Evolutionary conservation across 2,329 filamentous ascomycete genomes (phyloP).

Genomic region (Macrophomina pseudophaseolina): DNA sequence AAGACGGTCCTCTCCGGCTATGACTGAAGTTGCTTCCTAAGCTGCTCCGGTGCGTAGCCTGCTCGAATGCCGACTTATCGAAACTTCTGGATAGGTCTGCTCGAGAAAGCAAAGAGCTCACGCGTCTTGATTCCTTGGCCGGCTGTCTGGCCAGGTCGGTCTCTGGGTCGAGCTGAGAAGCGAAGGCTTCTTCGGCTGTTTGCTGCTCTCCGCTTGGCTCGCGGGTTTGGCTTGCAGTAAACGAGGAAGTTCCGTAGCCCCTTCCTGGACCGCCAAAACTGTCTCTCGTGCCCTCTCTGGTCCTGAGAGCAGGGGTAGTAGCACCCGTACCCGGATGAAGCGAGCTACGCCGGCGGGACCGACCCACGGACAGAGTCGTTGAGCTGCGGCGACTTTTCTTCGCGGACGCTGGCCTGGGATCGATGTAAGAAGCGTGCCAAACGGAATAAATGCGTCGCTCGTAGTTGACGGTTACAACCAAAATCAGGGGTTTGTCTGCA

Average conservation of each 20-base stretch:
- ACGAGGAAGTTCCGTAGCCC: slow-evolving; percentile 48
- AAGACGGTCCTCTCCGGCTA: slow-evolving; percentile 72
- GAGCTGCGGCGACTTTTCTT: slow-evolving; percentile 43
- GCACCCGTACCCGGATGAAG: slow-evolving; percentile 66
- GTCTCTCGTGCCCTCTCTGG: slow-evolving; percentile 72
- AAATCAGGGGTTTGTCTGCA: slow-evolving; percentile 58
- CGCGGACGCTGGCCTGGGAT: slow-evolving; percentile 61
- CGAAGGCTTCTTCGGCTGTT: slow-evolving; percentile 54
- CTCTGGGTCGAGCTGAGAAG: slow-evolving; percentile 56
- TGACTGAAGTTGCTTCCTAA: slow-evolving; percentile 55
- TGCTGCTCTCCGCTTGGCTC: slow-evolving; percentile 41
- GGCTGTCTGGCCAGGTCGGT: slow-evolving; percentile 57
- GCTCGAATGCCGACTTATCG: slow-evolving; percentile 79
- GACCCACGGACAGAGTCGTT: slow-evolving; percentile 38
- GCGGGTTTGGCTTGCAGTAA: slow-evolving; percentile 38
- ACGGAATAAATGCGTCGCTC: slow-evolving; percentile 79
- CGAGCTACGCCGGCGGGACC: slow-evolving; percentile 68
- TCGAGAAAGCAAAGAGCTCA: slow-evolving; percentile 89
- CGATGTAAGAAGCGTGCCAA: slow-evolving; percentile 81
- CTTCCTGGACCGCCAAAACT: slow-evolving; percentile 68
- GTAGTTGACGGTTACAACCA: slow-evolving; percentile 82
- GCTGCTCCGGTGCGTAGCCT: slow-evolving; percentile 59
- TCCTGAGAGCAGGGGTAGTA: slow-evolving; percentile 70
- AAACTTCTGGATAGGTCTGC: slow-evolving; percentile 86
- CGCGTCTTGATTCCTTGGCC: slow-evolving; percentile 71